Evolutionary conservation across 306 rosid species (phyloP).

Genomic region (Sicyos baderoa): DNA sequence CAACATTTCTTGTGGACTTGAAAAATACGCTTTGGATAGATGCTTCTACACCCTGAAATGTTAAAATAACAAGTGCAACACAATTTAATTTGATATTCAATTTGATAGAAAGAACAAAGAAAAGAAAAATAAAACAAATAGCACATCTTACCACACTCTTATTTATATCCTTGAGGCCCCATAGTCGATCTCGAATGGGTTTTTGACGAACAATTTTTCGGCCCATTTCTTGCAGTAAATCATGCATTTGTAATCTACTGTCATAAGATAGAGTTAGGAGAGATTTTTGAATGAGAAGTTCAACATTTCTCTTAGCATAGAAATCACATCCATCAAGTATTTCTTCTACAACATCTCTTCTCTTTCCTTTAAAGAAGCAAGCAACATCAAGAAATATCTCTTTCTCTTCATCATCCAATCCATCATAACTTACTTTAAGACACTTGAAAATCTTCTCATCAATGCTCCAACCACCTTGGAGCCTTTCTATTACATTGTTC

Average conservation of each 20-base stretch:
- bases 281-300: constrained; percentile 32
- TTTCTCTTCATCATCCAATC: constrained; percentile 19
- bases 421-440: constrained; percentile 20
- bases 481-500: constrained; percentile 4
- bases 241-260: constrained; percentile 20
- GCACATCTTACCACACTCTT: constrained; percentile 18
- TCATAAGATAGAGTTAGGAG: constrained; percentile 12
- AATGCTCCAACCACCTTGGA: not conserved
- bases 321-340: not conserved
- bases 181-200: constrained; percentile 13
- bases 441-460: constrained; percentile 8
- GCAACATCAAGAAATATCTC: not conserved
- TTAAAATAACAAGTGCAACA: too few species aligned
- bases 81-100: not conserved
- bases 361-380: too few species aligned
- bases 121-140: not conserved
- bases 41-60: constrained; percentile 10
- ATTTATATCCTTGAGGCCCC: too few species aligned
- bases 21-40: not conserved
- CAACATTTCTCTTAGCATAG: constrained; percentile 23
- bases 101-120: too few species aligned
- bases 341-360: too few species aligned
- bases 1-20: not conserved
- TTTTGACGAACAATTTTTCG: constrained; percentile 20
- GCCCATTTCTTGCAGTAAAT: constrained; percentile 29